Percentiles rank a stretch among this genome's conserved stretches.
These are phyloP conservation scores for Batrachochytrium dendrobatidis DNA, from an alignment of 371 early-diverging fungal species.

Conservation along the genomic window DNA sequence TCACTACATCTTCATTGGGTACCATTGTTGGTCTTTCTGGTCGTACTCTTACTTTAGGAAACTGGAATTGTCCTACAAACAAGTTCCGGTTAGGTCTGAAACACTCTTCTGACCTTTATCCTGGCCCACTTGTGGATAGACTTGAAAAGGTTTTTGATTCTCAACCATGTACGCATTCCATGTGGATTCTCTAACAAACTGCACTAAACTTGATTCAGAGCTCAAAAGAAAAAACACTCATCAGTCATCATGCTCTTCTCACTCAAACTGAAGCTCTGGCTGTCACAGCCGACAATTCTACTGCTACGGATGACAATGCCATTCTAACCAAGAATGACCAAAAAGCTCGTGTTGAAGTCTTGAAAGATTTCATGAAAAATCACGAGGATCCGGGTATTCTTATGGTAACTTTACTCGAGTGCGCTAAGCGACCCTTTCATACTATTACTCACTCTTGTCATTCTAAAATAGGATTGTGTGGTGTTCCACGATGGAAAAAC, in stretches of 20 bases:
- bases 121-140: constrained; percentile 48
- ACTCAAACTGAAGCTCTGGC: constrained; percentile 45
- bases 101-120: constrained; percentile 70
- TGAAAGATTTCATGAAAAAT: constrained; percentile 53
- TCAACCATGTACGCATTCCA: not conserved
- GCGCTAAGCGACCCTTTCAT: constrained; percentile 5
- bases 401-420: constrained; percentile 9
- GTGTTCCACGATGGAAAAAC: constrained; percentile 80
- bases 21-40: constrained; percentile 60
- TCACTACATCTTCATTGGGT: constrained; percentile 22
- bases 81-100: constrained; percentile 82
- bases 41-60: constrained; percentile 60
- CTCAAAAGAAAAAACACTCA: constrained; percentile 55
- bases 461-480: constrained; percentile 82
- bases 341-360: constrained; percentile 59
- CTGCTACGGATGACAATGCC: not conserved
- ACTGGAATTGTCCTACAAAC: constrained; percentile 60
- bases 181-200: not conserved
- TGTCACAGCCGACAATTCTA: constrained; percentile 35
- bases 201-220: constrained; percentile 37
- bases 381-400: constrained; percentile 67
- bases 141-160: constrained; percentile 42
- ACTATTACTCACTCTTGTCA: constrained; percentile 41
- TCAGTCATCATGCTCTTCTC: constrained; percentile 55
- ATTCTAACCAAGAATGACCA: constrained; percentile 22